Evolutionary conservation across 352 stramenopile genomes (phyloP).

Genomic region (Globisporangium lucens): DNA sequence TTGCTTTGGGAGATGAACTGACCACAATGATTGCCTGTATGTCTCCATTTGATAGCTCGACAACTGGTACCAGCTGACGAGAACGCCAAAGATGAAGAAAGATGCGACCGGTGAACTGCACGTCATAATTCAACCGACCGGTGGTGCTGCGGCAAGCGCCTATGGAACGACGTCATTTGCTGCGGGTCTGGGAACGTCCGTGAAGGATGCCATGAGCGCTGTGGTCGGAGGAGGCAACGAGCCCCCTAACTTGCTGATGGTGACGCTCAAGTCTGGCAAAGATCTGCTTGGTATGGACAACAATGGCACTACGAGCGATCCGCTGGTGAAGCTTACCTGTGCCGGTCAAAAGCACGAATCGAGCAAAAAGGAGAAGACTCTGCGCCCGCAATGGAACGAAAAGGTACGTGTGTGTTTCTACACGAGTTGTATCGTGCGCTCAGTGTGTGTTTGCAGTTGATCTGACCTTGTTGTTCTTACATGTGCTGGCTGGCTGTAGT

Average conservation of each 20-base stretch:
- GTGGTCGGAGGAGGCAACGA: constrained; percentile 17
- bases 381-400: constrained; percentile 77
- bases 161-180: constrained; percentile 4
- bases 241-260: constrained; percentile 63
- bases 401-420: constrained; percentile 23
- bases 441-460: not conserved
- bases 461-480: not conserved
- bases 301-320: constrained; percentile 80
- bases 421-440: not conserved
- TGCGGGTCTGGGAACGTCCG: constrained; percentile 5
- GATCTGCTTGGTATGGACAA: constrained; percentile 85
- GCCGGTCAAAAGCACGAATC: constrained; percentile 82
- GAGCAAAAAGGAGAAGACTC: constrained; percentile 67
- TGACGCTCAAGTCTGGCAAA: constrained; percentile 72
- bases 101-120: constrained; percentile 58
- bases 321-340: constrained; percentile 76
- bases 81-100: constrained; percentile 68
- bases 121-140: constrained; percentile 41
- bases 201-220: constrained; percentile 17
- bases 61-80: constrained; percentile 71
- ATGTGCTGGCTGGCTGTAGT: constrained; percentile 19
- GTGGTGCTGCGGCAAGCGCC: not conserved
- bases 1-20: constrained; percentile 1
- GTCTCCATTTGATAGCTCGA: constrained; percentile 31
- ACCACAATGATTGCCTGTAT: not conserved